These are phyloP conservation scores for Paramecium caudatum DNA, from an alignment of 73 alveolate species.

Conservation along the genomic window DNA sequence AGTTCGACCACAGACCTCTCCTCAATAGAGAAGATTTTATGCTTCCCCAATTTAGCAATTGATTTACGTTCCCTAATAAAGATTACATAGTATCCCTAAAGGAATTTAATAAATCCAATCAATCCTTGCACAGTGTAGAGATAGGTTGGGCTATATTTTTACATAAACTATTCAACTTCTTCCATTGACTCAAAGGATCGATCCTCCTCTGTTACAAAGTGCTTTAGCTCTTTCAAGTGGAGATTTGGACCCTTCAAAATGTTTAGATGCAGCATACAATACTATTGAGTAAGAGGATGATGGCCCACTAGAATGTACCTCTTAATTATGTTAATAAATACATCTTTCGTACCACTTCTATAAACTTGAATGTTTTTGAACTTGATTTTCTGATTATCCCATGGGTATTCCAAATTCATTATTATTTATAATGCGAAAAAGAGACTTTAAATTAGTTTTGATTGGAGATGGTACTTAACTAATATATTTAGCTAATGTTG, in stretches of 20 bases:
- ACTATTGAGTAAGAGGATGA: conserved; percentile 36
- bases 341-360: conserved; percentile 39
- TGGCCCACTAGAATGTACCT: conserved; percentile 59
- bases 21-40: conserved; percentile 69
- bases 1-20: conserved; percentile 66
- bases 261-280: conserved; percentile 23
- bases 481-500: conserved; percentile 1
- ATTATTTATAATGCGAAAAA: conserved; percentile 20
- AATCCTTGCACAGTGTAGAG: conserved; percentile 69
- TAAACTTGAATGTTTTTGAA: conserved; percentile 66
- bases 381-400: conserved; percentile 59
- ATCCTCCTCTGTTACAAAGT: conserved; percentile 62
- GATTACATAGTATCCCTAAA: conserved; percentile 76
- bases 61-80: conserved; percentile 57
- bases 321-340: not conserved
- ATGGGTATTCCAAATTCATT: conserved; percentile 44
- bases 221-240: not conserved
- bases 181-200: conserved; percentile 44
- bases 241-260: conserved; percentile 27
- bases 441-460: conserved; percentile 48
- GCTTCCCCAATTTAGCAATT: conserved; percentile 77
- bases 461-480: conserved; percentile 41
- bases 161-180: conserved; percentile 52
- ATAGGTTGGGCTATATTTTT: not conserved
- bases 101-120: conserved; percentile 73